Base-by-base conservation (phyloP, 495 filamentous ascomycete species). In the Neurospora africana region DNA sequence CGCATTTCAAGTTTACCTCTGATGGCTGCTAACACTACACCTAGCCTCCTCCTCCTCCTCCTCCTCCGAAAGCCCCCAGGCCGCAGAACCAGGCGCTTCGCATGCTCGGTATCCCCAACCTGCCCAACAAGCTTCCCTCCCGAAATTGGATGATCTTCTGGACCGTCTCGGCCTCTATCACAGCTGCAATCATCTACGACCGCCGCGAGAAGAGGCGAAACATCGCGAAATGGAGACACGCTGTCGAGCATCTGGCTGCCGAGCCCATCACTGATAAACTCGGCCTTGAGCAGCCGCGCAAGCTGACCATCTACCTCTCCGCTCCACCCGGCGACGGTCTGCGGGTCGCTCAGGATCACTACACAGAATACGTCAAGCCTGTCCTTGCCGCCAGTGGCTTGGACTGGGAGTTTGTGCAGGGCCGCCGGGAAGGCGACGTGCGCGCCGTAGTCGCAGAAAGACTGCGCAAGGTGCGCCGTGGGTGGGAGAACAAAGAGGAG, bases 61-160 rank as follows among this genome's bases (percentile, higher is more conserved):
- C 76, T 67, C 65, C 78, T 68, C 78, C 84, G 68, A 86, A 86
- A 69, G 78, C 85, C 27, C 82, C 86, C 4, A 84, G 83, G 67
- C 85, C 84, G 47, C 83, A 84, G 3, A 94, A 94, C 79, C 91
- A 88, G 47, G 91, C 87, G 21, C 86, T 91, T 73, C 89, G 86
- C 75, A 92, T 92, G 87, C 88, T 94, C 82, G 93, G 93, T 79
- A 83, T 98, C 72, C 94, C 94, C 33, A 90, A 87, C 70, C 85
- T 96, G 72, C 89, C 91, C 19, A 85, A 91, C 76, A 94, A 91
- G 83, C 89, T 99, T 11, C 95, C 95, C 23, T 99, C 95, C 15
- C 90, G 96, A 36, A 98, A 98, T 78, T 99, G 95, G 95, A 88
- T 92, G 82, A 98, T 99, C 75, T 98, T 99, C 84, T 85, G 95